Conservation (phyloP, 164 flowering plant species). For the Vitis labrusca region DNA sequence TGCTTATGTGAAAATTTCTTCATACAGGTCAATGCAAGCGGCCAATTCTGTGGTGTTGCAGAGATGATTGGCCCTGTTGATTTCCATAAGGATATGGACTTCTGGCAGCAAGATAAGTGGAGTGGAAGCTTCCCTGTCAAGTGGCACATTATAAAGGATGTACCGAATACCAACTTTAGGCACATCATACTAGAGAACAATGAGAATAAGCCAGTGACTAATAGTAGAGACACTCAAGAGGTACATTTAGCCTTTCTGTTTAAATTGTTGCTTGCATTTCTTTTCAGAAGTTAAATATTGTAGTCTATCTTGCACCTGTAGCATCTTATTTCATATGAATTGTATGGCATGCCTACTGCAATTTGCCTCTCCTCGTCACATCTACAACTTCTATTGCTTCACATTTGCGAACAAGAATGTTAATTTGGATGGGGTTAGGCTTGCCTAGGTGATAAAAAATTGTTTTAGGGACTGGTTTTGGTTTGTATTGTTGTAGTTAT, state of each 20-base stretch:
- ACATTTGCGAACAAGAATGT: too few species aligned
- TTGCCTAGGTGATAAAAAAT: too few species aligned
- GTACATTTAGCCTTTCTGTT: slow-evolving; percentile 25
- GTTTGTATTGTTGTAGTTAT: too few species aligned
- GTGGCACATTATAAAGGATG: slow-evolving; percentile 92
- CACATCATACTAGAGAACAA: slow-evolving; percentile 87
- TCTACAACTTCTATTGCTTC: too few species aligned
- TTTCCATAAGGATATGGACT: slow-evolving; percentile 79
- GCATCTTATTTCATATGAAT: too few species aligned
- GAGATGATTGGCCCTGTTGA: slow-evolving; percentile 90
- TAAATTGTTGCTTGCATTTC: neutral
- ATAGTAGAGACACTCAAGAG: slow-evolving; percentile 97
- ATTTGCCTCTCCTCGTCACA: too few species aligned
- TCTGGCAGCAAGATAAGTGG: slow-evolving; percentile 99
- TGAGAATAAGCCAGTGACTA: slow-evolving; percentile 93
- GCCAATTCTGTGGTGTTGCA: slow-evolving; percentile 94
- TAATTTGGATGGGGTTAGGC: too few species aligned
- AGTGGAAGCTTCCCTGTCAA: slow-evolving; percentile 87
- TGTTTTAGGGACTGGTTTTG: too few species aligned
- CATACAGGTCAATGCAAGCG: slow-evolving; percentile 89
- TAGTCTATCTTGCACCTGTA: too few species aligned
- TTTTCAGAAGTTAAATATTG: too few species aligned
- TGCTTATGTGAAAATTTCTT: slow-evolving; percentile 5
- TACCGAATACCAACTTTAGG: slow-evolving; percentile 68
- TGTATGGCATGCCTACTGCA: too few species aligned